Evolutionary conservation across 2,329 filamentous ascomycete species (phyloP).

Genomic region (Ceratocystis cacaofunesta): DNA sequence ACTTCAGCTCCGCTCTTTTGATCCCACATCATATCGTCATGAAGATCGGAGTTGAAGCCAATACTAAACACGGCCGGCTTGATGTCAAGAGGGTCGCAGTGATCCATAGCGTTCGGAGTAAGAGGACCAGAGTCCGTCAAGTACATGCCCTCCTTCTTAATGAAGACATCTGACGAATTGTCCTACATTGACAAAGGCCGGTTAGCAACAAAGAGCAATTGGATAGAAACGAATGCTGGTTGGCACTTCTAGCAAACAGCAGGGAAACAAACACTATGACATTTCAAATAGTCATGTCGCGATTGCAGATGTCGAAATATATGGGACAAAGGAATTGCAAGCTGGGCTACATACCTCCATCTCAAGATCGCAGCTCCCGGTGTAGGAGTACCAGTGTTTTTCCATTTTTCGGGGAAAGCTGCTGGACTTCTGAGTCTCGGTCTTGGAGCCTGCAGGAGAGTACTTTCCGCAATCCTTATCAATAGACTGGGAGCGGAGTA

Average conservation of each 20-base stretch:
- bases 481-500: neutral
- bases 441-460: neutral
- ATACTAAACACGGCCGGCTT: neutral
- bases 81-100: neutral
- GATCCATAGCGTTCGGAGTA: neutral
- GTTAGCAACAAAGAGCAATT: neutral
- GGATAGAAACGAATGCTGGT: neutral
- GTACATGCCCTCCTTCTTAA: neutral
- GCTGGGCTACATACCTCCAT: conserved; percentile 5
- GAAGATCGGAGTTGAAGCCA: neutral
- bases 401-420: conserved; percentile 1
- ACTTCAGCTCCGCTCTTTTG: neutral
- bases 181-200: neutral
- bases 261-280: neutral
- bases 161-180: neutral
- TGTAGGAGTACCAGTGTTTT: conserved; percentile 7
- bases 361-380: neutral
- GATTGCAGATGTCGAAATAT: neutral
- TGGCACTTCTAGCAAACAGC: neutral
- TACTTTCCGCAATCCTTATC: neutral
- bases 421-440: neutral
- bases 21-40: neutral
- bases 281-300: neutral
- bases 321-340: neutral
- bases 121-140: neutral